Evolutionary conservation across 225 moss, liverwort and hornwort species (phyloP), one percentile per base, ranked within the genome.

Genomic region (Rhytidiadelphus loreus): DNA sequence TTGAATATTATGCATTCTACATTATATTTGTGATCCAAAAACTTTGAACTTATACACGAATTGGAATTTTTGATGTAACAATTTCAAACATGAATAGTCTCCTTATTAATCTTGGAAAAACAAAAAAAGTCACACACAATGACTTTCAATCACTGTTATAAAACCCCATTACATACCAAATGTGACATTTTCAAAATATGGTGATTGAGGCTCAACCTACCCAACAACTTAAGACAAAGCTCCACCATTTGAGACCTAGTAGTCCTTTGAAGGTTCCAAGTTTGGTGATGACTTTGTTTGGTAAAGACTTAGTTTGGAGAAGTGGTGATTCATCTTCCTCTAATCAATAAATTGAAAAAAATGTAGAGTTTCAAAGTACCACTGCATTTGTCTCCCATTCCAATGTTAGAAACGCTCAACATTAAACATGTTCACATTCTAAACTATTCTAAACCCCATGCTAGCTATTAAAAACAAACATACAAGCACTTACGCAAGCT

Each of bases 101-200:
- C 19, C 24, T 57, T 39, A 11, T 29, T 7, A 19, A 17, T 77
- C 55, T 55, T 77, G 16, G 12, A 41, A 77, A n/a, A n/a, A n/a
- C n/a, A n/a, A n/a, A n/a, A n/a, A 77, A 14, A 58, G 28, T 28
- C 29, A 29, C 6, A 6, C 3, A 28, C 7, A 6, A 39, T 28
- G 57, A 56, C 7, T 57, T 57, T n/a, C 14, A 3, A 58, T 13
- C 4, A 2, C 2, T 0, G 0, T 41, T 41, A 39, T 8, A 3
- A 14, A 26, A 21, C 16, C 6, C 20, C 4, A 14, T 44, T 9
- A 30, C 0, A 1, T 30, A 32, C 14, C 3, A 20, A n/a, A 13
- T 44, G 21, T 19, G 41, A 30, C 6, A 22, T 60, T 80, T 80
- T 4, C 8, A 80, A 81, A 32, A 23, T 15, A 6, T 61, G 4